Evolutionary conservation across 495 filamentous ascomycete species (phyloP).

Genomic region (Aspergillus haitiensis): DNA sequence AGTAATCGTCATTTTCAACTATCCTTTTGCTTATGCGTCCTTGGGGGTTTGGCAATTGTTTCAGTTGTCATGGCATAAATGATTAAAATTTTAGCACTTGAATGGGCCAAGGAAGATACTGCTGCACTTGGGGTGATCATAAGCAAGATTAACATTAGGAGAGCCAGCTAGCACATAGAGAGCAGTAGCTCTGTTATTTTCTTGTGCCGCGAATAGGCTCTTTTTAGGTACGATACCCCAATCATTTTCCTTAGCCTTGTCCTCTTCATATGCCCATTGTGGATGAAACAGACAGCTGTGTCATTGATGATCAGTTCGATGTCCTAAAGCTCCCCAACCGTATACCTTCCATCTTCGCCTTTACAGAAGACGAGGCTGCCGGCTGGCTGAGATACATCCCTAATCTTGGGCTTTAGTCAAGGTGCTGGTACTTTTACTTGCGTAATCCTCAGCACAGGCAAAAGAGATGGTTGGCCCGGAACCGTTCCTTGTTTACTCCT

Average conservation of each 20-base stretch:
- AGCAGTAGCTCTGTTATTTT: conserved; percentile 52
- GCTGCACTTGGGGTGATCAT: conserved; percentile 52
- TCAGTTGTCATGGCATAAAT: conserved; percentile 41
- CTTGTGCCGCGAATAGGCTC: conserved; percentile 31
- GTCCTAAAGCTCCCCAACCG: conserved; percentile 21
- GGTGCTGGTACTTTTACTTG: conserved; percentile 2
- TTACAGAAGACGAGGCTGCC: conserved; percentile 26
- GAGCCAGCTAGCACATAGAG: conserved; percentile 58
- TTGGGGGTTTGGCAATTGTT: conserved; percentile 24
- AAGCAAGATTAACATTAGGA: conserved; percentile 48
- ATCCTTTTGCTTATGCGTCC: conserved; percentile 45
- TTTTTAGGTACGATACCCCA: conserved; percentile 37
- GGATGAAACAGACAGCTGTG: conserved; percentile 23
- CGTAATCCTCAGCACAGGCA: conserved; percentile 17
- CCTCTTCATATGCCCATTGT: conserved; percentile 34
- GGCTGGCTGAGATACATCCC: conserved; percentile 18
- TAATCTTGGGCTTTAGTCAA: conserved; percentile 15
- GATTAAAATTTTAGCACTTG: conserved; percentile 43
- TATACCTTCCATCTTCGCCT: conserved; percentile 33
- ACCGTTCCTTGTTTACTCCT: conserved; percentile 18
- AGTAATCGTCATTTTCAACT: conserved; percentile 52
- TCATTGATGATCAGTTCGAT: conserved; percentile 32
- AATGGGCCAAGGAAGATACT: conserved; percentile 56
- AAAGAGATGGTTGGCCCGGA: conserved; percentile 15
- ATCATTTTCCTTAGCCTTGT: conserved; percentile 28